Evolutionary conservation across 345 rosid species (phyloP), one percentile per base, ranked within the genome.

Genomic region (Populus alba): DNA sequence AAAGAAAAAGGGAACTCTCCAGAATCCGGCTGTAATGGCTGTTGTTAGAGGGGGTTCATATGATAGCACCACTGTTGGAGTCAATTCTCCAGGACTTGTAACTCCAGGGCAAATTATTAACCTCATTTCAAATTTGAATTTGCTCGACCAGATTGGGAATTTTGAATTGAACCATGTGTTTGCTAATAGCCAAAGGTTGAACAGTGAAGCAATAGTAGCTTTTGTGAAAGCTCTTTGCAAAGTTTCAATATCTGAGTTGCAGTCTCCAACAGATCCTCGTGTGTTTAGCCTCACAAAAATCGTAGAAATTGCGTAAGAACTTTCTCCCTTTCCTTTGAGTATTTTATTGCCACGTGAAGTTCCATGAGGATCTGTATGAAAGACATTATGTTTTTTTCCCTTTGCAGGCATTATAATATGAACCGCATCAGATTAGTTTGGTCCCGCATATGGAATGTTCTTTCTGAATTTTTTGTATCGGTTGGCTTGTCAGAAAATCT

Each of bases 251-350:
- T 87, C 89, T 59, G 98, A 95, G 84, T 86, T 95, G 91, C 98
- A 93, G 86, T 93, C 98, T 82, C 96, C 94, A 68, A 93, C 97
- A n/a, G 98, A 95, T 75, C 98, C 98, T 82, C 98, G 98, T 77
- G 98, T 95, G 63, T 95, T 95, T 88, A 89, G 98, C 89, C 92
- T 95, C 73, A 95, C 98, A 71, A 95, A 95, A 89, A 81, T 95
- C 55, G 97, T 95, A 81, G 98, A 95, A 86, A 95, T 95, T 79
- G 92, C 97, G 98, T 95, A 92, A 87, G 95, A 70, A 72, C 81
- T 80, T 81, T 75, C 62, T 49, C 47, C 66, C 41, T 23, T 81
- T 37, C 35, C n/a, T n/a, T 38, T 35, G 9, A 75, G 63, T 3
- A n/a, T 11, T 57, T 59, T 59, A n/a, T 59, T 59, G 29, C 13